These are phyloP conservation scores for Zygnema cylindricum DNA, from an alignment of 139 green algal genomes.

Conservation along the genomic window DNA sequence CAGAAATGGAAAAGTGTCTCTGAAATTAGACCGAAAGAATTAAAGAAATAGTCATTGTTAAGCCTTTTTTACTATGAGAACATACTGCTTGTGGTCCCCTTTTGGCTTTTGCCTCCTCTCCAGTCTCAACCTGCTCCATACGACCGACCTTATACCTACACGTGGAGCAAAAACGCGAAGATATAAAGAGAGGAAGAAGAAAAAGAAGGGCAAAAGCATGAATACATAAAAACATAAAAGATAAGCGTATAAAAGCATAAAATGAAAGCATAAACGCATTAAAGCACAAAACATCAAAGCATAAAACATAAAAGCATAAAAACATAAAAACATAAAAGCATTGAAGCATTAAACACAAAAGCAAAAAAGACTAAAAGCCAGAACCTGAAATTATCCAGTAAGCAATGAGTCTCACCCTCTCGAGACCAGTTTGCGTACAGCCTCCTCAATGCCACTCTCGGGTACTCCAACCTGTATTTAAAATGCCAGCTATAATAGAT, in stretches of 20 bases:
- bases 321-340: too few species aligned
- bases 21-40: too few species aligned
- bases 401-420: conserved; percentile 49
- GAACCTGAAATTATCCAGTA: too few species aligned
- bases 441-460: conserved; percentile 67
- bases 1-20: too few species aligned
- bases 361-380: too few species aligned
- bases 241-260: not conserved
- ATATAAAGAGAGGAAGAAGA: conserved; percentile 5
- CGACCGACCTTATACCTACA: conserved; percentile 67
- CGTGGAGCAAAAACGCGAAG: not conserved
- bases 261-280: not conserved
- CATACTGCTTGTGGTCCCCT: conserved; percentile 52
- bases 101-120: conserved; percentile 63
- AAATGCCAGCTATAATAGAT: too few species aligned
- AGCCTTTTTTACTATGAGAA: too few species aligned
- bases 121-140: conserved; percentile 70
- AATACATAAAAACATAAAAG: not conserved
- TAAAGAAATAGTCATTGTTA: too few species aligned
- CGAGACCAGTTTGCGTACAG: conserved; percentile 56
- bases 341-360: too few species aligned
- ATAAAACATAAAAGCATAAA: not conserved
- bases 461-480: conserved; percentile 67
- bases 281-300: not conserved
- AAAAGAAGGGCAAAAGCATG: not conserved